Base-by-base conservation (phyloP, 345 rosid genomes). In the Linum trigynum region DNA sequence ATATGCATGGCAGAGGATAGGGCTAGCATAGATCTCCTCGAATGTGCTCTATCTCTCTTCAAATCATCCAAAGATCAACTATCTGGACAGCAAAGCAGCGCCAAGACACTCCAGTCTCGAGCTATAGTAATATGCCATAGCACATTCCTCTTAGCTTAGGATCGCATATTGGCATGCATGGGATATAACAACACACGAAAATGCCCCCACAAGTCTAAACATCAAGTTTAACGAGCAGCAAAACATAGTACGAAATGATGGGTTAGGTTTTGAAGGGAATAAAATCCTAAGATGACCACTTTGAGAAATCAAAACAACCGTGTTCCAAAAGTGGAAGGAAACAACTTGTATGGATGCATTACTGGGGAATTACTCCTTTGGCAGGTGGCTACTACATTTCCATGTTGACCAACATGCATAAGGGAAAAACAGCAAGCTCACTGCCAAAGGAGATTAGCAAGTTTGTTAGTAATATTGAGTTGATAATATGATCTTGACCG, bases 321-420 rank as follows among this genome's bases (percentile, higher is more conserved):
- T 2, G 50, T 43, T 43, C 50, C 50, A 43, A 43, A 43, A 1
- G 50, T 43, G 50, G n/a, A 59, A 32, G 2, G n/a, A 8, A 59
- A 59, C n/a, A 7, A 6, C 37, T 59, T 5, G 15, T 10, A 35
- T 32, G 14, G 39, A 59, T 38, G 63, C 39, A 59, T 59, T 32
- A 59, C 63, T 9, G 63, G 63, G 63, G 39, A 59, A 59, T 59
- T 59, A 59, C 63, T 59, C 63, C 63, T 36, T 59, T 59, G 63
- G 63, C 63, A 59, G 63, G 7, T 38, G 39, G n/a, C 40, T 38
- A 23, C 3, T 1, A 36, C 39, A 43, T 11, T 43, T 5, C 39
- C 3, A 16, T 1, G 7, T 59, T 59, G 14, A 32, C 5, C 14
- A 37, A 5, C 32, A 23, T 23, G 32, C 32, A 23, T 23, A 0